Evolutionary conservation across 371 early-diverging fungal species (phyloP), one percentile per base, ranked within the genome.

Genomic region (Furculomyces boomerangus): DNA sequence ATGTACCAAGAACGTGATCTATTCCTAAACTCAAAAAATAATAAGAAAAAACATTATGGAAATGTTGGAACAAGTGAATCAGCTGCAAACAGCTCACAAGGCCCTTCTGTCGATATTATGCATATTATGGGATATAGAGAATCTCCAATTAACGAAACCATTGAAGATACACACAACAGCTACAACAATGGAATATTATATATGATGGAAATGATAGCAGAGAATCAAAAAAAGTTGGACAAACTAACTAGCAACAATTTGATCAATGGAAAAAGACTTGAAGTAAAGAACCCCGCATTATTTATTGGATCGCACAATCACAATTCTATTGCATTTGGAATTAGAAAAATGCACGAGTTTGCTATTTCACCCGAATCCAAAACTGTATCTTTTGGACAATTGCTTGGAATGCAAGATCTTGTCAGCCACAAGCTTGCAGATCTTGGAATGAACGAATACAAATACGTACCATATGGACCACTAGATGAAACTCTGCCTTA

Each of bases 381-480:
- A 56, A 61, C 77, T n/a, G 87, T 96, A 30, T 74, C 78, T 57
- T 93, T 96, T 71, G 97, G 88, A 1, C 97, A 96, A 74, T 70
- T 96, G 55, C 77, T 79, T 67, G 90, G 83, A 54, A 84, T 83
- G 81, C 74, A 78, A 64, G 78, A 78, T 56, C 70, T 59, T 10
- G 56, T 57, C 48, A 72, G 60, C 61, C 65, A 64, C 54, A 79
- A 78, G 2, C 70, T 93, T 40, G 90, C 86, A 40, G 73, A 74
- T 50, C 64, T 79, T 40, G 90, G 86, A n/a, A 44, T 58, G 22
- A 60, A 60, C 20, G 13, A 13, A 7, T 89, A 81, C 77, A 90
- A 95, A 77, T 93, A 92, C 65, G 73, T 94, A 27, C 91, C 94
- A 2, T 93, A 90, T 61, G 94, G 94, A 32, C 78, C 83, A n/a